Conservation (phyloP, 1,284 basidiomycete genomes). For the Tilletia setariae region DNA sequence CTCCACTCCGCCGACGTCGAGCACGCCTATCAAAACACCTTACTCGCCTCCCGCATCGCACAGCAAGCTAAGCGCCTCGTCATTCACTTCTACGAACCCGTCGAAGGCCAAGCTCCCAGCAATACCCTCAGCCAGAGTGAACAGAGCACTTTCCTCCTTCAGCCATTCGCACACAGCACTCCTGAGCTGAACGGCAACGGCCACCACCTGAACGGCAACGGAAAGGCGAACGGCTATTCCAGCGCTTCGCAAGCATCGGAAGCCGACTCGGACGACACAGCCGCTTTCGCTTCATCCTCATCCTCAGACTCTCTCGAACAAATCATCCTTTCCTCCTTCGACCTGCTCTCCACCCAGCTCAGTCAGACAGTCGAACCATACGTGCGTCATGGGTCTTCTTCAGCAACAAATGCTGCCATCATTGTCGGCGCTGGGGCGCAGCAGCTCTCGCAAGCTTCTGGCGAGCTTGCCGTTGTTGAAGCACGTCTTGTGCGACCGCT, state of each 20-base stretch:
- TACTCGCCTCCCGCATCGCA: constrained; percentile 70
- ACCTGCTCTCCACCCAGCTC: constrained; percentile 36
- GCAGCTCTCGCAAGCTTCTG: constrained; percentile 42
- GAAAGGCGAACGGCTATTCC: constrained; percentile 18
- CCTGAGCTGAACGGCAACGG: constrained; percentile 45
- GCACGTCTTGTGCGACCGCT: constrained; percentile 75
- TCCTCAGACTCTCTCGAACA: constrained; percentile 31
- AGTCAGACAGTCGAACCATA: constrained; percentile 43
- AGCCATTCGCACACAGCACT: constrained; percentile 38
- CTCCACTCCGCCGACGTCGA: constrained; percentile 66
- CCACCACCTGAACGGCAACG: constrained; percentile 44
- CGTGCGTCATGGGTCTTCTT: constrained; percentile 34
- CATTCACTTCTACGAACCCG: constrained; percentile 71
- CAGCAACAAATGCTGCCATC: constrained; percentile 40
- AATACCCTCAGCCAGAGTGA: constrained; percentile 16
- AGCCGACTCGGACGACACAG: constrained; percentile 18
- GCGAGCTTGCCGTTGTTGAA: constrained; percentile 66
- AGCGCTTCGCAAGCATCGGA: constrained; percentile 30
- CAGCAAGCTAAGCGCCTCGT: constrained; percentile 65
- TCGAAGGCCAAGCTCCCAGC: constrained; percentile 53
- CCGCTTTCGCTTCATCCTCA: constrained; percentile 5
- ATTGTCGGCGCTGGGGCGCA: constrained; percentile 44
- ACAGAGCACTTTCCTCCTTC: constrained; percentile 31
- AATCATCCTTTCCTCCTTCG: constrained; percentile 36
- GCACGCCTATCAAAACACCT: constrained; percentile 69